Conservation (phyloP, 495 filamentous ascomycete genomes). For the Platismatia glauca region DNA sequence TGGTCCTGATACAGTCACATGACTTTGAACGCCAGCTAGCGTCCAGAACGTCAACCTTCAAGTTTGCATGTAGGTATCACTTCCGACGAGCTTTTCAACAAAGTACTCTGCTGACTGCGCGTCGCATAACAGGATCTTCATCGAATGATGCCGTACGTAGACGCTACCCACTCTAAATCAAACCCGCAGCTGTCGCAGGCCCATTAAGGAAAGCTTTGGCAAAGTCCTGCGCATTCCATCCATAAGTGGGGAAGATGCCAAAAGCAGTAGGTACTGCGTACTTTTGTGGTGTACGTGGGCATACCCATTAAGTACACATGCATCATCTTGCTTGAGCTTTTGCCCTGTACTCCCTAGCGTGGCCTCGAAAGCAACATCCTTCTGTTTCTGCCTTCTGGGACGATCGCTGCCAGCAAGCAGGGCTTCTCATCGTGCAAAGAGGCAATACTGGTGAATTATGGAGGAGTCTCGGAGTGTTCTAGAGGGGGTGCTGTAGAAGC, state of each 20-base stretch:
- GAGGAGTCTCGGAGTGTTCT: too few relatives aligned
- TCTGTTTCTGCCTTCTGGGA: neutral
- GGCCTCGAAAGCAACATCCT: neutral
- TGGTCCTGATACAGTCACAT: too few relatives aligned
- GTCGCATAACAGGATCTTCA: neutral
- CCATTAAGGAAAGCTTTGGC: too few relatives aligned
- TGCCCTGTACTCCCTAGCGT: too few relatives aligned
- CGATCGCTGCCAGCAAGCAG: neutral
- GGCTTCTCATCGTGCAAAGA: too few relatives aligned
- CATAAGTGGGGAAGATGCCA: neutral
- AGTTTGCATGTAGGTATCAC: neutral
- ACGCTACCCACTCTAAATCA: neutral
- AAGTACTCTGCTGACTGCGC: neutral
- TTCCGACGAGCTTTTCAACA: neutral
- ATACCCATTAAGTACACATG: neutral
- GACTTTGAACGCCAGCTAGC: too few relatives aligned
- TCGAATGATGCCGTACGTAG: neutral
- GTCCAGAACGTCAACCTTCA: too few relatives aligned
- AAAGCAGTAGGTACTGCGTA: too few relatives aligned
- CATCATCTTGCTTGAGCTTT: too few relatives aligned
- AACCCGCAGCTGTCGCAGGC: neutral
- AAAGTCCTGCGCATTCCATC: too few relatives aligned
- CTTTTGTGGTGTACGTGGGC: neutral
- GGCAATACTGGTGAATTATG: too few relatives aligned
- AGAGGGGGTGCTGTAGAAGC: too few relatives aligned